Conservation (phyloP, 495 filamentous ascomycete species). For the Pseudomonodictys pantanalensis region DNA sequence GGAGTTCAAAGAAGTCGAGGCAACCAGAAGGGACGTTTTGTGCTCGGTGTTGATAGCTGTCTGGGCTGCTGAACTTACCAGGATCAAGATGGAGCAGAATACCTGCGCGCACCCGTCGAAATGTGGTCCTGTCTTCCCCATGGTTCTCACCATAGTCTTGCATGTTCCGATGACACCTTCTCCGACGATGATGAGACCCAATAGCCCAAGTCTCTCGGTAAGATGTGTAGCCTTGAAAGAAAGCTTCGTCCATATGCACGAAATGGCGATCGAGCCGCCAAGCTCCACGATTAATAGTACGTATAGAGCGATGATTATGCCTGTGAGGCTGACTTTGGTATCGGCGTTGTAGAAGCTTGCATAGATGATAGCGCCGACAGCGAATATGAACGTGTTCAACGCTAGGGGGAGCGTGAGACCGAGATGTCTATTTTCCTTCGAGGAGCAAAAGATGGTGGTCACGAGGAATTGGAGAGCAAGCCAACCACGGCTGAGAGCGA, state of each 20-base stretch:
- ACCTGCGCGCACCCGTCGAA: slow-evolving; percentile 7
- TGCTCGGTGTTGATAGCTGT: too few relatives aligned
- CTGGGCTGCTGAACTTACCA: slow-evolving; percentile 25
- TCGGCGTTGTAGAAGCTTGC: not conserved
- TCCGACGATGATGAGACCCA: slow-evolving; percentile 28
- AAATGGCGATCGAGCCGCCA: slow-evolving; percentile 8
- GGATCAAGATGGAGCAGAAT: slow-evolving; percentile 25
- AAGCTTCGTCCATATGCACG: slow-evolving; percentile 22
- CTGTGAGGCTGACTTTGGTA: not conserved
- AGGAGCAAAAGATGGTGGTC: not conserved
- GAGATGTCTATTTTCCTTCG: not conserved
- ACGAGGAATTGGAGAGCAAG: slow-evolving; percentile 22
- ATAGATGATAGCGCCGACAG: slow-evolving; percentile 1
- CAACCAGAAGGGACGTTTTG: too few relatives aligned
- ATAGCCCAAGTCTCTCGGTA: slow-evolving; percentile 22
- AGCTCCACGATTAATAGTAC: slow-evolving; percentile 13
- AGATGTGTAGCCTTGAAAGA: slow-evolving; percentile 27
- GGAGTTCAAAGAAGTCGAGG: not conserved
- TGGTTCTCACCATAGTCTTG: slow-evolving; percentile 20
- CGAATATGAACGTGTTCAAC: slow-evolving; percentile 6
- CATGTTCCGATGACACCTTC: slow-evolving; percentile 27
- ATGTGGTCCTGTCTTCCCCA: slow-evolving; percentile 19
- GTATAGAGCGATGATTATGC: slow-evolving; percentile 7
- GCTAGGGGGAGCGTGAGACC: not conserved
- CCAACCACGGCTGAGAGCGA: slow-evolving; percentile 13